Percentiles rank a stretch among this genome's conserved stretches.
Evolutionary conservation across 75 land plant genomes (phyloP).

Genomic region (Pinus taeda): DNA sequence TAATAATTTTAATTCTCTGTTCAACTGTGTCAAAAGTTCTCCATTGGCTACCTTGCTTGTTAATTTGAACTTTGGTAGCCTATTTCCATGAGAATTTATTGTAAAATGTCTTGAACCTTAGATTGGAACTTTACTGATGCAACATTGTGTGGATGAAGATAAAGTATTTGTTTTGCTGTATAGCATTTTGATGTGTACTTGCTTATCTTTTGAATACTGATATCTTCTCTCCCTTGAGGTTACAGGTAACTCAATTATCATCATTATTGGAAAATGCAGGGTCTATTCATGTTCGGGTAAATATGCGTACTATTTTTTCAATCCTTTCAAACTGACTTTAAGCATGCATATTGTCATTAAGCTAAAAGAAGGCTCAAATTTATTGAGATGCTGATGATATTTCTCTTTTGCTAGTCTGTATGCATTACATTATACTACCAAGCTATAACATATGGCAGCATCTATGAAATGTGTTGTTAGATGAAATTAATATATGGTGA

Average conservation of each 20-base stretch:
- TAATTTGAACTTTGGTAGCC: not conserved
- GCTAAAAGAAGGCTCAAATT: no score
- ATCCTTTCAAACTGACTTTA: not conserved
- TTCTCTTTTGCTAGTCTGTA: not conserved
- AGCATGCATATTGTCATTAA: not conserved
- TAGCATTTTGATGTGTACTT: not conserved
- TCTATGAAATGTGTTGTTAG: not conserved
- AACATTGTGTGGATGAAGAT: slow-evolving; percentile 1
- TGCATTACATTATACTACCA: not conserved
- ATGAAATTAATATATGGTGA: not conserved
- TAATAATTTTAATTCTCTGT: not conserved
- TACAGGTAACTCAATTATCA: slow-evolving; percentile 2
- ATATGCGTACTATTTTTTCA: not conserved
- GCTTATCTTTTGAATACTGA: not conserved
- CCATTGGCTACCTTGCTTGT: not conserved
- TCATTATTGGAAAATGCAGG: slow-evolving; percentile 1
- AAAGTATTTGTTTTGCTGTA: not conserved
- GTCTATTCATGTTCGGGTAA: slow-evolving; percentile 8
- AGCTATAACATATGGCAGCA: not conserved
- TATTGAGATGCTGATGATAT: no score
- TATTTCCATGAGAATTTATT: not conserved
- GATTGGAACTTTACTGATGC: slow-evolving; percentile 1
- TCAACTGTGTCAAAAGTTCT: not conserved
- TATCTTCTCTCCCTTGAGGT: not conserved
- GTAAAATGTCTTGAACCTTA: not conserved